A percentile compares a stretch with the other conserved stretches of the same genome.
Conservation (phyloP, 208 protist genomes). For the Leishmania guyanensis region DNA sequence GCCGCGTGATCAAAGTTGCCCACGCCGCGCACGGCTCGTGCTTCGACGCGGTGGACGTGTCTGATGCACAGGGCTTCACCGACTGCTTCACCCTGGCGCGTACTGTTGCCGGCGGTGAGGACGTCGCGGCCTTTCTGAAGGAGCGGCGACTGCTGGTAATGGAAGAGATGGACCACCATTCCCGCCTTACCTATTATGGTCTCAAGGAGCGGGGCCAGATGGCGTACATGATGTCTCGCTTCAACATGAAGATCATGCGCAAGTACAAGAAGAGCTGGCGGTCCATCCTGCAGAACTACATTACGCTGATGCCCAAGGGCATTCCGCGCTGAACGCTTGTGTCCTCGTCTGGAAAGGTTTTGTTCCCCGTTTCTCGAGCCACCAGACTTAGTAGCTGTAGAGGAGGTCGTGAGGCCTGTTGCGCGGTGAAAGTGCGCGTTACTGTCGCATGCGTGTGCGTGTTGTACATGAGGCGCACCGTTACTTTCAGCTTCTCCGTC, state of each 20-base stretch:
- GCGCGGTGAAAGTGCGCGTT: background rate
- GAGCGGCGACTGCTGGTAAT: constrained; percentile 89
- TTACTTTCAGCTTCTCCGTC: background rate
- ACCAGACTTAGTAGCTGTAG: background rate
- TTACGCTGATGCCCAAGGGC: constrained; percentile 82
- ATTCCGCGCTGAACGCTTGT: constrained; percentile 16
- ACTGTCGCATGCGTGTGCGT: background rate
- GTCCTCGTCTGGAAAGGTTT: background rate
- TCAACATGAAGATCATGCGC: constrained; percentile 91
- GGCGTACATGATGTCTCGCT: constrained; percentile 87
- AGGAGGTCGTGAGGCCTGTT: background rate
- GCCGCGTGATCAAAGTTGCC: constrained; percentile 86
- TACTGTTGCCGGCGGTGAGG: constrained; percentile 70
- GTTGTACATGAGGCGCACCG: background rate
- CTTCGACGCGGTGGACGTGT: constrained; percentile 89
- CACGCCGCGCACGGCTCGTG: constrained; percentile 86
- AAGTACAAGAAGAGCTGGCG: constrained; percentile 90
- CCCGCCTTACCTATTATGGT: constrained; percentile 67
- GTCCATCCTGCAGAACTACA: constrained; percentile 86
- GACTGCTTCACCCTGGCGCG: constrained; percentile 91
- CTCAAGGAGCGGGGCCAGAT: constrained; percentile 89
- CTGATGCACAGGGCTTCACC: constrained; percentile 89
- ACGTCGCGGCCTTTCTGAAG: constrained; percentile 71
- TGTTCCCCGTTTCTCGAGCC: background rate
- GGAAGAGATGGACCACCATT: constrained; percentile 89